Base-by-base conservation (phyloP, 345 rosid species). In the Acer yangbiense region DNA sequence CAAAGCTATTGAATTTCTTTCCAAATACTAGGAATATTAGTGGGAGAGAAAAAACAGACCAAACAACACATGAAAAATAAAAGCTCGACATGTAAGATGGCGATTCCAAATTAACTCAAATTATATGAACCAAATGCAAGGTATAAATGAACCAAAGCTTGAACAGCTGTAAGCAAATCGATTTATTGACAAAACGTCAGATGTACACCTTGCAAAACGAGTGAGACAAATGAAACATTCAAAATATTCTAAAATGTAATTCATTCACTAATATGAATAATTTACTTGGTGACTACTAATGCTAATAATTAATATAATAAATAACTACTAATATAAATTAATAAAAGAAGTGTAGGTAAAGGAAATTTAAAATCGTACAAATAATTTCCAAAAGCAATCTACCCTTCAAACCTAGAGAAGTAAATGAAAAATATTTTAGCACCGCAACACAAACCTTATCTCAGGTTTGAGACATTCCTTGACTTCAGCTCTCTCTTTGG, bases 391-490 rank as follows among this genome's bases (percentile, higher is more conserved):
- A 66, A 68, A 32, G 14, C 0, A 29, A 21, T 23, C 18, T 54
- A 21, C 27, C 23, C 25, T 32, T 29, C 12, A 39, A 27, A 65
- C 27, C 55, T 57, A 55, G 25, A 55, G 25, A 25, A 35, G 29
- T 55, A 27, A 25, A 64, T 35, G 13, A 14, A 44, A 65, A 4
- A 43, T 10, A 68, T 66, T 20, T 1, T 69, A 64, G 16, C 9
- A 46, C 48, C 14, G 60, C 43, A 79, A 79, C 66, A 83, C 96
- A 86, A 80, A 94, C 97, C 98, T 93, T 80, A 92, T 88, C 66
- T 79, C 86, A 39, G 97, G 95, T 79, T 86, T 85, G 64, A 96
- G 68, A 68, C 73, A 83, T 79, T 89, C 94, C 81, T 65, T 89
- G 58, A 86, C 79, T 73, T 75, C 85, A 80, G 70, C 72, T 69